Evolutionary conservation across 2,329 filamentous ascomycete genomes (phyloP).

Genomic region (Biscogniauxia mediterranea): DNA sequence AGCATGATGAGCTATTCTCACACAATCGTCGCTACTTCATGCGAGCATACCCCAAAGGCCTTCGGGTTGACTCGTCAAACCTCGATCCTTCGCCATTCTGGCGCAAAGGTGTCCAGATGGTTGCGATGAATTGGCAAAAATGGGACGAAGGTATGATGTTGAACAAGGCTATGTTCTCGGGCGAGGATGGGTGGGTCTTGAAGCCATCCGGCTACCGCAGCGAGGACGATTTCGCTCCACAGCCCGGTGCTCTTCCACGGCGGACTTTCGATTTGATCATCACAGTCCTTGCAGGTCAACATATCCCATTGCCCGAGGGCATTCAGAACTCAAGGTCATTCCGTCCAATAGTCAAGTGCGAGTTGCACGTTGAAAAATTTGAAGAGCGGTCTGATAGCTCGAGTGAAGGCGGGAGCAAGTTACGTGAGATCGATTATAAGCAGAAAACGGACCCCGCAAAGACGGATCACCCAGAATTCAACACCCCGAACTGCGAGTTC

Average conservation of each 20-base stretch:
- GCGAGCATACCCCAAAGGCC: constrained; percentile 82
- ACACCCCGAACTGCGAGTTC: constrained; percentile 48
- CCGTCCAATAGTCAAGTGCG: constrained; percentile 73
- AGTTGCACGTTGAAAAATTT: constrained; percentile 73
- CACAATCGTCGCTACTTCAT: constrained; percentile 90
- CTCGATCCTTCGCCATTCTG: constrained; percentile 90
- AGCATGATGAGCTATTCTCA: constrained; percentile 71
- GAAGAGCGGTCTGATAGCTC: constrained; percentile 34
- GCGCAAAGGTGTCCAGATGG: constrained; percentile 96
- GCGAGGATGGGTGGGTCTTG: constrained; percentile 77
- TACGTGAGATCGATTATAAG: constrained; percentile 59
- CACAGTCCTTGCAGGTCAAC: constrained; percentile 73
- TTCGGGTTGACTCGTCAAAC: constrained; percentile 84
- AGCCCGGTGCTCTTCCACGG: constrained; percentile 46
- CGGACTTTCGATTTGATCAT: constrained; percentile 66
- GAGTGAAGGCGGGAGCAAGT: constrained; percentile 42
- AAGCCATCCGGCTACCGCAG: constrained; percentile 75
- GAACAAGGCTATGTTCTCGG: constrained; percentile 96
- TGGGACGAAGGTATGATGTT: constrained; percentile 93
- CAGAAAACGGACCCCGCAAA: constrained; percentile 53
- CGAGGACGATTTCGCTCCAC: constrained; percentile 37
- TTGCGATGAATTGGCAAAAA: constrained; percentile 95
- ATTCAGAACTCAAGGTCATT: constrained; percentile 54
- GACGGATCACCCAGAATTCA: constrained; percentile 65
- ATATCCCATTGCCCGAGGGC: constrained; percentile 59